Conservation (phyloP, 345 rosid species). For the Brassica rapa region DNA sequence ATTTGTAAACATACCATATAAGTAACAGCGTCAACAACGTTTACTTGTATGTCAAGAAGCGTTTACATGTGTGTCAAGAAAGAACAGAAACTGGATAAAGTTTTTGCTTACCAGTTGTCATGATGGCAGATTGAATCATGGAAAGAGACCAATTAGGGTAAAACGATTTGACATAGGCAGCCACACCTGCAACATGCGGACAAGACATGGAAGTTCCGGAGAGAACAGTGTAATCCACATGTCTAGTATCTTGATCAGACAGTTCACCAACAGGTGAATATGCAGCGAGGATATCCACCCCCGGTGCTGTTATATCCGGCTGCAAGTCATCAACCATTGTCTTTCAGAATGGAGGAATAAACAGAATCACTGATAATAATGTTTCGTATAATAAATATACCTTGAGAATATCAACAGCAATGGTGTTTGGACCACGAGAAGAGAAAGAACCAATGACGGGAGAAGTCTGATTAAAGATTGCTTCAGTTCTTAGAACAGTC, state of each 20-base stretch:
- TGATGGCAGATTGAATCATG: constrained; percentile 47
- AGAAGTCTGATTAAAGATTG: constrained; percentile 25
- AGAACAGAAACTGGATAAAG: neutral
- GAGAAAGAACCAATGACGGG: constrained; percentile 50
- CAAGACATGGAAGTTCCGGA: constrained; percentile 58
- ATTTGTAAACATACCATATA: neutral
- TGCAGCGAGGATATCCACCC: constrained; percentile 56
- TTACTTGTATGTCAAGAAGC: neutral
- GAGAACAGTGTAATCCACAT: constrained; percentile 28
- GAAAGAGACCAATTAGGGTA: constrained; percentile 58
- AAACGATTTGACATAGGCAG: constrained; percentile 45
- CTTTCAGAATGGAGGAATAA: neutral
- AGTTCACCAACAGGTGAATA: constrained; percentile 35
- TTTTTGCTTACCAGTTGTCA: constrained; percentile 44
- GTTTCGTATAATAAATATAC: constrained; percentile 12
- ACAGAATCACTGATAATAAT: neutral
- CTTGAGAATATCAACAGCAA: constrained; percentile 53
- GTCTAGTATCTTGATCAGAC: constrained; percentile 4
- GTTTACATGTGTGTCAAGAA: constrained; percentile 10
- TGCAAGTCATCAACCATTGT: constrained; percentile 29
- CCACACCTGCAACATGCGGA: constrained; percentile 45
- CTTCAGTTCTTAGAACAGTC: constrained; percentile 32
- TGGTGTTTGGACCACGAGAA: constrained; percentile 55
- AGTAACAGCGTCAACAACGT: neutral
- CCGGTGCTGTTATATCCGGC: constrained; percentile 65